Evolutionary conservation across 805 yeast species (phyloP).

Genomic region (Starmerella geochares): DNA sequence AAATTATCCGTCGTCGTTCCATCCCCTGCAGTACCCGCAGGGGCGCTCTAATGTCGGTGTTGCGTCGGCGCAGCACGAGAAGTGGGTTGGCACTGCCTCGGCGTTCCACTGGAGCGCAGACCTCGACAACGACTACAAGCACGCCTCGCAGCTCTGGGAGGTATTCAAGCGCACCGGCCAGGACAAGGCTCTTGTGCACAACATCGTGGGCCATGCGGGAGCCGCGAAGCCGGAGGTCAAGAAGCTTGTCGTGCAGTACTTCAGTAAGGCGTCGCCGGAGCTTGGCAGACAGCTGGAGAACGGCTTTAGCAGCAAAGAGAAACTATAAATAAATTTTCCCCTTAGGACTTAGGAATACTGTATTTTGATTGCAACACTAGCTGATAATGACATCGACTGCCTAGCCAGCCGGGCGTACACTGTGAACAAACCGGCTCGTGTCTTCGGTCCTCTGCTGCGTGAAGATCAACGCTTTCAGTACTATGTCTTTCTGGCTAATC

Average conservation of each 20-base stretch:
- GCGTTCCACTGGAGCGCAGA: slow-evolving; percentile 82
- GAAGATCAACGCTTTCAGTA: too few species aligned
- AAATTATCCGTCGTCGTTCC: slow-evolving; percentile 41
- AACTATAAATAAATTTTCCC: background rate
- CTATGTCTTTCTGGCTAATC: background rate
- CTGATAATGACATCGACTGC: background rate
- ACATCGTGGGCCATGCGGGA: slow-evolving; percentile 61
- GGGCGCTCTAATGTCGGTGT: slow-evolving; percentile 17
- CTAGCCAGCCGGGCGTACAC: too few species aligned
- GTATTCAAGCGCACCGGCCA: slow-evolving; percentile 73
- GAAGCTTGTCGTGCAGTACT: slow-evolving; percentile 68
- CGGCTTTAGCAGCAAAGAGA: slow-evolving; percentile 4
- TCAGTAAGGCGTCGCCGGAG: slow-evolving; percentile 57
- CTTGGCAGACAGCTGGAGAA: slow-evolving; percentile 49
- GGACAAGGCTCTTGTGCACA: slow-evolving; percentile 73
- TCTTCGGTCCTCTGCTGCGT: too few species aligned
- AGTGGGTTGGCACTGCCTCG: slow-evolving; percentile 71
- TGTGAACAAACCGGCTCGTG: too few species aligned
- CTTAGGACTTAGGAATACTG: background rate
- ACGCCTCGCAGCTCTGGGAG: slow-evolving; percentile 67
- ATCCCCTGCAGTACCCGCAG: slow-evolving; percentile 31
- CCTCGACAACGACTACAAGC: slow-evolving; percentile 50
- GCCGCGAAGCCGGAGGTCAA: slow-evolving; percentile 67
- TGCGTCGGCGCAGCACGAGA: slow-evolving; percentile 46
- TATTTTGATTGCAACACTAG: background rate